A percentile compares a stretch with the other conserved stretches of the same genome.
Evolutionary conservation across 1,284 basidiomycete genomes (phyloP).

Genomic region (Rhodotorula glutinis): DNA sequence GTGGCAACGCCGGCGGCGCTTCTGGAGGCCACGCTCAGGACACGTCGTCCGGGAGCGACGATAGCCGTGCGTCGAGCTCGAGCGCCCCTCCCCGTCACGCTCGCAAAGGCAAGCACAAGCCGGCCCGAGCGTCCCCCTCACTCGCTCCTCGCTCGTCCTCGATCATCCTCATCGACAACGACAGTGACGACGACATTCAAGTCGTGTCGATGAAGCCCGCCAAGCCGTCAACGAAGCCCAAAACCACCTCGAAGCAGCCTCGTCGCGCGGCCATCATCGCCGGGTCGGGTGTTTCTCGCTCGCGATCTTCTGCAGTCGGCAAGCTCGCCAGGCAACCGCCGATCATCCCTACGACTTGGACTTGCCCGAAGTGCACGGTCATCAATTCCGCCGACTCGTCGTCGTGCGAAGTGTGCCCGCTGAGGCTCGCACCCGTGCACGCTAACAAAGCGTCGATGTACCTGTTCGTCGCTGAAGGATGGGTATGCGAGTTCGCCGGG

Average conservation of each 20-base stretch:
- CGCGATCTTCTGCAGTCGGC: no score
- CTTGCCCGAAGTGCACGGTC: background rate
- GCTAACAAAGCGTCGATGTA: background rate
- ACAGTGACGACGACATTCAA: constrained; percentile 15
- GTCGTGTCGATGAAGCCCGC: constrained; percentile 20
- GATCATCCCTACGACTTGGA: background rate
- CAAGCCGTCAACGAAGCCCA: background rate
- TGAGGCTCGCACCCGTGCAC: background rate
- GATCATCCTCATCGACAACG: background rate
- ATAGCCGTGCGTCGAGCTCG: no score
- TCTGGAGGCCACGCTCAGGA: no score
- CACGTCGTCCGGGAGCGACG: no score
- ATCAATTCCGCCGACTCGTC: background rate
- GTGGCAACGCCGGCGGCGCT: background rate
- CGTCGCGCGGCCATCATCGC: background rate
- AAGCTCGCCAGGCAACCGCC: background rate
- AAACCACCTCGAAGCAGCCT: background rate
- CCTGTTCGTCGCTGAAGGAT: constrained; percentile 2
- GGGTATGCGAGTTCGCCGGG: constrained; percentile 18
- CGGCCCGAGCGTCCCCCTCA: no score
- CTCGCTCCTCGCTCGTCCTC: no score
- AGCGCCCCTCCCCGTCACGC: no score
- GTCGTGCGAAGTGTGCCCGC: background rate
- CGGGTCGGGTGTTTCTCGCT: no score
- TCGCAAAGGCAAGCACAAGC: no score